Conservation (phyloP, 2,329 filamentous ascomycete genomes). For the Myriosclerotinia curreyana region DNA sequence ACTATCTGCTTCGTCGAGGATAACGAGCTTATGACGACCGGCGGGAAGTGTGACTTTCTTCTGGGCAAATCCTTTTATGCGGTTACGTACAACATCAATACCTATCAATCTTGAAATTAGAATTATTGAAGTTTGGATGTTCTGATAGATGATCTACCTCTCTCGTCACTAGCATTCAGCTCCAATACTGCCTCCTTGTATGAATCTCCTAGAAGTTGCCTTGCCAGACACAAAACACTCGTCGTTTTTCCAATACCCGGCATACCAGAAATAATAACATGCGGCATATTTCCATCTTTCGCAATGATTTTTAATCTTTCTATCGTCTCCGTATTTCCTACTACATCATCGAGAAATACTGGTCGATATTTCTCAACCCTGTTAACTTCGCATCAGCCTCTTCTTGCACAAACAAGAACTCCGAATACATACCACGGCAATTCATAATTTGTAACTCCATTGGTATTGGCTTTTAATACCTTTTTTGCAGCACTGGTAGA, state of each 20-base stretch:
- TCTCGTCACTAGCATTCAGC: constrained; percentile 92
- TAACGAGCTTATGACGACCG: constrained; percentile 92
- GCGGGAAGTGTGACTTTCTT: constrained; percentile 95
- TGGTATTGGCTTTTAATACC: constrained; percentile 50
- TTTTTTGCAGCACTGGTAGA: constrained; percentile 57
- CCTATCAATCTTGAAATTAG: constrained; percentile 46
- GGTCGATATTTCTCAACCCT: constrained; percentile 99
- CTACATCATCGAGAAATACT: constrained; percentile 91
- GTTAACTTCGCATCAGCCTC: constrained; percentile 12
- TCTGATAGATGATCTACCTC: constrained; percentile 53
- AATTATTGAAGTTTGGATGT: constrained; percentile 9
- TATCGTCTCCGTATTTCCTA: constrained; percentile 96
- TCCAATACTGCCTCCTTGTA: constrained; percentile 98
- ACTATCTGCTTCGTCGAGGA: constrained; percentile 95
- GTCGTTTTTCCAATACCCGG: constrained; percentile 98
- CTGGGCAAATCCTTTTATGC: constrained; percentile 97
- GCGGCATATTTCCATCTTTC: constrained; percentile 98
- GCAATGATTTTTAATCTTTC: constrained; percentile 97
- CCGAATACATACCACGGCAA: constrained; percentile 65
- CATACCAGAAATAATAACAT: constrained; percentile 99
- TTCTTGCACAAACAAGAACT: background rate
- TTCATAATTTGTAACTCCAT: constrained; percentile 61
- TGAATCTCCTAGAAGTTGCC: constrained; percentile 83
- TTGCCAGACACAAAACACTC: constrained; percentile 86
- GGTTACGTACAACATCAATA: constrained; percentile 94